Conservation (phyloP, 306 rosid genomes). For the Delonix regia region DNA sequence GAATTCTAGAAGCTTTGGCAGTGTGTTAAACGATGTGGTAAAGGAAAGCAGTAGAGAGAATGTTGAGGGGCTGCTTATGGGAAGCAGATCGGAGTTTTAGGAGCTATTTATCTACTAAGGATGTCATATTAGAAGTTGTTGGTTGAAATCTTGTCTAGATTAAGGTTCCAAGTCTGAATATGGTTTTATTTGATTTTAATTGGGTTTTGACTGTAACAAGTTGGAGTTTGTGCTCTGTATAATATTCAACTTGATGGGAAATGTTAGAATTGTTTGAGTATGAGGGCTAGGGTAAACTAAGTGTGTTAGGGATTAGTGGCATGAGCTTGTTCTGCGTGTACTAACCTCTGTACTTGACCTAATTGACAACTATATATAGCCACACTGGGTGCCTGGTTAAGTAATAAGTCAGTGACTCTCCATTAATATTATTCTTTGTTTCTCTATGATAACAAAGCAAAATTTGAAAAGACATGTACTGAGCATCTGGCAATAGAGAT, state of each 20-base stretch:
- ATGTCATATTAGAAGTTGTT: too few species aligned
- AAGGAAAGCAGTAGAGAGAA: too few species aligned
- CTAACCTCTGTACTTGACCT: too few species aligned
- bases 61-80: too few species aligned
- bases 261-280: not conserved
- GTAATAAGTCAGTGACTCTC: not conserved
- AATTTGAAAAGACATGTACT: conserved; percentile 4
- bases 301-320: not conserved
- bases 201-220: not conserved
- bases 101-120: too few species aligned
- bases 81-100: too few species aligned
- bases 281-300: not conserved
- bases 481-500: not conserved
- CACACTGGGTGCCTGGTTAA: not conserved
- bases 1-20: too few species aligned
- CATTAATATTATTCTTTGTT: too few species aligned
- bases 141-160: too few species aligned
- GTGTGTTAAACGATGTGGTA: too few species aligned
- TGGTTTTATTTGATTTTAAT: too few species aligned
- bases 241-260: not conserved
- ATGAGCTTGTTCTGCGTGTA: not conserved
- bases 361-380: not conserved
- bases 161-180: not conserved
- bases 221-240: not conserved
- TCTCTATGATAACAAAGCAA: not conserved